Base-by-base conservation (phyloP, 2,329 filamentous ascomycete species). In the Pseudohalonectria lignicola region DNA sequence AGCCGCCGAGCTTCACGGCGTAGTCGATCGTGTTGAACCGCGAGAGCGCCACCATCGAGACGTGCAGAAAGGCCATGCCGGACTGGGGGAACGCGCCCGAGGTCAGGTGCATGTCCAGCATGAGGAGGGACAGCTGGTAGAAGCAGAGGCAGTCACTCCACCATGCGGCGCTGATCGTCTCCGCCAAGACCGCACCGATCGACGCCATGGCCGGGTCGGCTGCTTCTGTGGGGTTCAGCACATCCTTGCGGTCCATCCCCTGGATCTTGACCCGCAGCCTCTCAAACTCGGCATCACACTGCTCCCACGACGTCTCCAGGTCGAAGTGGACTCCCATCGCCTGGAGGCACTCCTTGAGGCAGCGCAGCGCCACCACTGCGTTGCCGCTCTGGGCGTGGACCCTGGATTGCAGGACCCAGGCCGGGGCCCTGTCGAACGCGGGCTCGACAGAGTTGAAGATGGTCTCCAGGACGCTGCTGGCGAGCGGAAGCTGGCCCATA, bases 321-420 rank as follows among this genome's bases (percentile, higher is more conserved):
- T 79, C 73, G 11, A 92, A 63, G 2, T 71, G 58, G 13, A 88
- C 69, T 3, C 76, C 82, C 11, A 94, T 67, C 11, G 79, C 79
- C 20, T 61, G 63, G 13, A 95, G 62, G 44, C 84, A 87, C 33
- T 78, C 71, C 49, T 80, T 80, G 18, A 95, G 63, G 1, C 76
- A 74, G 23, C 70, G 61, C 47, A 94, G 76, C 0, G 87, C 84
- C 4, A 71, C 71, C 17, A 68, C 61, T 20, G 79, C 76, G 45
- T 94, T 76, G 1, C 87, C 86, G 39, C 72, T 71, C 50, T 88
- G 78, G 2, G 82, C 76, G 49, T 79, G 76, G 33, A 94, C 81
- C 36, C 86, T 76, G 5, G 85, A 87, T 53, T 86, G 79, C 26
- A 95, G 64, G 30, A 94, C 81, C 63, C 82, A 93, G 0, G 86